Evolutionary conservation across 371 early-diverging fungal genomes (phyloP), one percentile per base, ranked within the genome.

Genomic region (Mortierella sp.): DNA sequence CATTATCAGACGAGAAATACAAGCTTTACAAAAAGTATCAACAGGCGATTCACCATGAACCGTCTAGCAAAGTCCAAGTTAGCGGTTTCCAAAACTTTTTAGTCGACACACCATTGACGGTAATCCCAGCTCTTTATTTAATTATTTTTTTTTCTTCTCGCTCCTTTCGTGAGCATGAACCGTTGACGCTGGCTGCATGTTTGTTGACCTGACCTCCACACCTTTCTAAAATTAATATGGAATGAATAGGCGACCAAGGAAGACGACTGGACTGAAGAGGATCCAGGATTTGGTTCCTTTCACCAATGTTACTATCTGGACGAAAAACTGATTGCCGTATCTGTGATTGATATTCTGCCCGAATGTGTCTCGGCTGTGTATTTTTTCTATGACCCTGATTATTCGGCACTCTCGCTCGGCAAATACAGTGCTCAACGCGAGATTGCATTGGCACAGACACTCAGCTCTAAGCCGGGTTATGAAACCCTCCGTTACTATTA

Each of bases 331-430:
- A 89, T 93, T 44, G 97, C 97, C 3, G 89, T 97, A 19, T 93
- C 92, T 4, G 96, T 98, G 0, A 73, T 98, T 55, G 98, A 98
- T 77, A 89, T 97, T 15, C 84, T 97, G 30, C 98, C 98, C 0
- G 60, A 71, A 14, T 96, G 95, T 70, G 87, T 97, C 1, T 97
- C 97, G 0, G 92, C 96, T 0, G 98, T 98, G 19, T 98, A 98
- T 74, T 93, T 96, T 64, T 86, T 96, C 70, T 98, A 98, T 82
- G 96, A 97, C 75, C 93, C 96, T 4, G 92, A 89, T 9, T 94
- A 89, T 62, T 66, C 84, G 1, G 86, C 79, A 48, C 83, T 97
- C 7, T 89, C 91, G 4, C 80, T 95, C 29, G 98, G 98, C 16
- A 92, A 92, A 46, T 95, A 92, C 81, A 89, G 91, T 69, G 96